Base-by-base conservation (phyloP, 495 filamentous ascomycete genomes). In the Terfezia claveryi region DNA sequence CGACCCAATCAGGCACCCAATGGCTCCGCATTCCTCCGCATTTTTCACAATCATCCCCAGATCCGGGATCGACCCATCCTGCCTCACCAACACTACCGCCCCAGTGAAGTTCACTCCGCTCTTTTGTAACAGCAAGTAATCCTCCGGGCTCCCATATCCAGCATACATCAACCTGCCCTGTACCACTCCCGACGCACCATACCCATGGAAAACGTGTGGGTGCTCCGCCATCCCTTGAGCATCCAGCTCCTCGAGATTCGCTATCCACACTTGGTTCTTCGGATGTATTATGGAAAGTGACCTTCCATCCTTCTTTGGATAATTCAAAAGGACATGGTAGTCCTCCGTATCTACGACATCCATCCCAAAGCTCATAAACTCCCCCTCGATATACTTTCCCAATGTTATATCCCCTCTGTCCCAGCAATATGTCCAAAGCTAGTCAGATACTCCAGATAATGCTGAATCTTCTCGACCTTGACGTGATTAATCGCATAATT, bases 141-240 rank as follows among this genome's bases (percentile, higher is more conserved):
- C 91, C 52, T 84, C 79, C 49, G 75, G 75, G 53, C 83, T 81
- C 12, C 92, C 91, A 61, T 87, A 92, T 63, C 95, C 94, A 23
- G 83, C 92, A 64, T 94, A 99, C 2, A 99, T 76, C 53, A 99
- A 67, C n/a, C 82, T 88, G 0, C 92, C 91, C n/a, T 75, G 82
- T 23, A 89, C 87, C 62, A 87, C 85, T 23, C 89, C 91, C 8
- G 84, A 76, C 61, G 80, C 83, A 11, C 87, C 94, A 64, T 91
- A 82, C 0, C 84, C 89, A 65, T 99, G 91, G 59, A 94, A 99
- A 12, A 76, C 77, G 27, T 72, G 70, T 0, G 83, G 85, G 59
- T 85, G 78, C 54, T 73, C 70, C 53, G 75, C 53, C 23, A 56
- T 49, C 37, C 54, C 57, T 20, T 56, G 54, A n/a, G n/a, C 11